Evolutionary conservation across 257 asterid species (phyloP), one percentile per base, ranked within the genome.

Genomic region (Capsicum pubescens): DNA sequence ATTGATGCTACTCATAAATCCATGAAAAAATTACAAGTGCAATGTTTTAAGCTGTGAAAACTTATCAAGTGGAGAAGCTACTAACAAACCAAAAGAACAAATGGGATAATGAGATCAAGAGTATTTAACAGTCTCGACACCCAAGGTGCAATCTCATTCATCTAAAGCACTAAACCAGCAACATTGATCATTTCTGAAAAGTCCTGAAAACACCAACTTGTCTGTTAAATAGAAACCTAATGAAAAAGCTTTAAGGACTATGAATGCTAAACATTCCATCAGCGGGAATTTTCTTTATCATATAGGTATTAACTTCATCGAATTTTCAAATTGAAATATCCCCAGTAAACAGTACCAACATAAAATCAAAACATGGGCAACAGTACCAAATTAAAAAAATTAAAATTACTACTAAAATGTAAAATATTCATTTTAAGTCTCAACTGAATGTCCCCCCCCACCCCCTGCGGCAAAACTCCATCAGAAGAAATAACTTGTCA

Each of bases 101-200:
- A 48, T 48, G 60, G 19, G 7, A 12, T 48, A 48, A 72, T 3
- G 59, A 42, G 19, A 72, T 50, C 80, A 48, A 48, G 60, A 72
- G 42, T 72, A 72, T 72, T 48, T 72, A 72, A 72, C n/a, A 48
- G 80, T 60, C 48, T 19, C 8, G 0, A 50, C 21, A 74, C 81
- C 81, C 60, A 7, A 50, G 61, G 19, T 12, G 36, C 13, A 19
- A 74, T n/a, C 80, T 72, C 17, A 72, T 74, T 48, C 81, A 50
- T 74, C 81, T 48, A 74, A 50, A 74, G 61, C 80, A 74, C 46
- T 74, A 74, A 74, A 52, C 13, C 60, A 74, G 61, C 14, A 52
- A 74, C 4, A 21, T 14, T 50, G 19, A 74, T 21, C 61, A 50
- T 19, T 74, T 50, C 81, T 7, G 81, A 50, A 19, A 74, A 7